phyloP scores from a whole-genome alignment of 2,329 filamentous ascomycete genomes.

The Aspergillus flavus region DNA sequence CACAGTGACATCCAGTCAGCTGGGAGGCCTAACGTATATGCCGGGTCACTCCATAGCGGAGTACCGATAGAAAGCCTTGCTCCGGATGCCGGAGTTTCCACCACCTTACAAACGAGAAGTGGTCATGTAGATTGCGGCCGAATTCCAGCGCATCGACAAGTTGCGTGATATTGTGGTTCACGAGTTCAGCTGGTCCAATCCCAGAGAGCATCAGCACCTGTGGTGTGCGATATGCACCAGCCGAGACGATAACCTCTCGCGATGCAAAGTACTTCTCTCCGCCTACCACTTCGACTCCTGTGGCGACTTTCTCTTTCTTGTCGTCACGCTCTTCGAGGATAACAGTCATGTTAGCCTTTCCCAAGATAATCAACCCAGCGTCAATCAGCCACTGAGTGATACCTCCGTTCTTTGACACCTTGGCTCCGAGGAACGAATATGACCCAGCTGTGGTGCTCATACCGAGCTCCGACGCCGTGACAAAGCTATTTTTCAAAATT shows the following conservation, averaged over 20 bases:
- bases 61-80: constrained; percentile 16
- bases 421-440: too few species aligned
- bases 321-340: constrained; percentile 14
- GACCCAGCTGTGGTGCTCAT: too few species aligned
- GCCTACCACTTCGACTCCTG: constrained; percentile 28
- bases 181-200: constrained; percentile 32
- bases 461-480: too few species aligned
- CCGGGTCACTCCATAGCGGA: constrained; percentile 38
- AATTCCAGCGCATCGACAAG: constrained; percentile 23
- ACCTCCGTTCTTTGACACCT: too few species aligned
- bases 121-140: constrained; percentile 31
- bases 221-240: constrained; percentile 36
- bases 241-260: constrained; percentile 37
- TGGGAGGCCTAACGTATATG: constrained; percentile 41
- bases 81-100: constrained; percentile 5
- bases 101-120: constrained; percentile 31
- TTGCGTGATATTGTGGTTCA: constrained; percentile 36
- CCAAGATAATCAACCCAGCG: too few species aligned
- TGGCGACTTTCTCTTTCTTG: constrained; percentile 16
- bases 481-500: too few species aligned
- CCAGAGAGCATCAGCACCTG: constrained; percentile 41
- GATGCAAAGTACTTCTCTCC: constrained; percentile 24
- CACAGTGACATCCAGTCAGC: constrained; percentile 39
- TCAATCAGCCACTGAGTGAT: too few species aligned
- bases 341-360: background rate